phyloP scores from a whole-genome alignment of 169 alveolate genomes.

The Plasmodium relictum region DNA sequence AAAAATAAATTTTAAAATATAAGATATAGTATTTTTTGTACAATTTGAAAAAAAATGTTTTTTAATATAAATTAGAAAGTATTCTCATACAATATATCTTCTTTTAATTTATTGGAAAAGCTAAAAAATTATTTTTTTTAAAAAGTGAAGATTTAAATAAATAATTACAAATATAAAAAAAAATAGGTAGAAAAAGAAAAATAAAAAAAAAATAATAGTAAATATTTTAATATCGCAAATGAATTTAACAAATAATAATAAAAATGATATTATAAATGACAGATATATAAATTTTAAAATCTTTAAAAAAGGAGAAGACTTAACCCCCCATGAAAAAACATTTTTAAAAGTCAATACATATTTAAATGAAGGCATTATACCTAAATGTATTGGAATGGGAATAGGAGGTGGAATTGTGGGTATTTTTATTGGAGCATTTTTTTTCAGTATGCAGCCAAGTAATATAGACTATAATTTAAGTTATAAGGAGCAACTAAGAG shows the following conservation, averaged over 20 bases:
- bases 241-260: not conserved
- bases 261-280: slow-evolving; percentile 34
- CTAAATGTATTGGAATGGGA: slow-evolving; percentile 75
- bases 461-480: slow-evolving; percentile 69
- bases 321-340: slow-evolving; percentile 51
- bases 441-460: slow-evolving; percentile 68
- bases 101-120: no score
- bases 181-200: not conserved
- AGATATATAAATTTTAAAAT: slow-evolving; percentile 62
- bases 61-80: no score
- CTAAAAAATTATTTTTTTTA: no score
- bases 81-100: no score
- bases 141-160: no score
- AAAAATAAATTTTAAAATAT: no score
- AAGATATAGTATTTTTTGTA: no score
- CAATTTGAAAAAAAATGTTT: no score
- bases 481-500: slow-evolving; percentile 56
- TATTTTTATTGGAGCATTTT: slow-evolving; percentile 45
- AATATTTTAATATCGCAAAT: not conserved
- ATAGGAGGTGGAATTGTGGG: slow-evolving; percentile 75
- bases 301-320: slow-evolving; percentile 73
- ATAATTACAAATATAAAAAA: no score
- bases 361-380: slow-evolving; percentile 64
- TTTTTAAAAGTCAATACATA: slow-evolving; percentile 64
- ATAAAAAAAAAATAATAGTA: slow-evolving; percentile 46